Conservation (phyloP, 768 basidiomycete genomes). For the Kondoa malvinella region DNA sequence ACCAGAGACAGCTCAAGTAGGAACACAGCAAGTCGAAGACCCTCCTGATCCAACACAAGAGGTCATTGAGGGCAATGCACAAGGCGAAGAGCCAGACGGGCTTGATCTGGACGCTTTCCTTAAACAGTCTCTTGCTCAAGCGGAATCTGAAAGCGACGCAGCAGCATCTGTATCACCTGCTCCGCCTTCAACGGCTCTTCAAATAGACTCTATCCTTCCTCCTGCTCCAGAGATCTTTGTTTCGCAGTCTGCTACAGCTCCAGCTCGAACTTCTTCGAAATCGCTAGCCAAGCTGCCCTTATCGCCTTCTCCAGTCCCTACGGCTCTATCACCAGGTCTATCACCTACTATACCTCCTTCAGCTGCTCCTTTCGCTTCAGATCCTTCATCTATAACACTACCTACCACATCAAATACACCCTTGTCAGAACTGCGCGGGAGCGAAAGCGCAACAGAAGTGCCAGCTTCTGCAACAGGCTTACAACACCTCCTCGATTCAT, state of each 20-base stretch:
- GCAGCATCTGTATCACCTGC: neutral
- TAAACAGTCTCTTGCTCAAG: neutral
- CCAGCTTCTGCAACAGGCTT: too few relatives aligned
- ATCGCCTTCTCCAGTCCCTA: too few relatives aligned
- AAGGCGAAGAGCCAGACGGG: neutral
- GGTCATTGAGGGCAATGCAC: neutral
- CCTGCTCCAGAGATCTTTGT: neutral
- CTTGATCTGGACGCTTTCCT: neutral
- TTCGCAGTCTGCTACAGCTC: too few relatives aligned
- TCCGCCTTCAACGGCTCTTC: neutral
- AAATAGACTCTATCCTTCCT: neutral
- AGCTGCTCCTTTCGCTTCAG: too few relatives aligned
- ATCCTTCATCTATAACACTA: too few relatives aligned
- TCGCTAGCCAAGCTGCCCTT: too few relatives aligned
- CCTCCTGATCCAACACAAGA: neutral
- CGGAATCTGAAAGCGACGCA: neutral
- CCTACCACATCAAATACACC: too few relatives aligned
- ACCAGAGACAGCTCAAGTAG: neutral
- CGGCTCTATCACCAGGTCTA: too few relatives aligned
- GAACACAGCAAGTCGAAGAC: neutral
- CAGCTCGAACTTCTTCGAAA: too few relatives aligned
- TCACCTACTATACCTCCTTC: too few relatives aligned
- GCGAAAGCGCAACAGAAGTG: too few relatives aligned
- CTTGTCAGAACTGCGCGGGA: too few relatives aligned
- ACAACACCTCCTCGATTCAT: neutral